Percentiles rank a stretch among this genome's conserved stretches.
Evolutionary conservation across 179 eudicot species (phyloP).

Genomic region (Actinidia arguta): DNA sequence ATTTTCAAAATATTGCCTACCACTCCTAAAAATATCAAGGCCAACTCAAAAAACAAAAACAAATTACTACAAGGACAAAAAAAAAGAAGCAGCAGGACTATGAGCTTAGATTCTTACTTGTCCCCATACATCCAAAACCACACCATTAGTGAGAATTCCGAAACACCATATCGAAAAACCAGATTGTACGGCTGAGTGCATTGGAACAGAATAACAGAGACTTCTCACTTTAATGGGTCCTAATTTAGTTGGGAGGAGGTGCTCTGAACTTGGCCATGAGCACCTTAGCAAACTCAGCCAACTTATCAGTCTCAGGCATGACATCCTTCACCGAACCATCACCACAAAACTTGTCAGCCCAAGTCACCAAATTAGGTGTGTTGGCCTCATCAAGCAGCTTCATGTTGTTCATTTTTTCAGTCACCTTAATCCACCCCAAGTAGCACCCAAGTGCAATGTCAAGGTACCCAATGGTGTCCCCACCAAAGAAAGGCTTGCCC

Average conservation of each 20-base stretch:
- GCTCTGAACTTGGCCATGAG: slow-evolving; percentile 23
- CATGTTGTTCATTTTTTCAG: slow-evolving; percentile 23
- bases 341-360: slow-evolving; percentile 42
- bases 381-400: slow-evolving; percentile 28
- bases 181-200: too few relatives aligned
- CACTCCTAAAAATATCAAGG: too few relatives aligned
- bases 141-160: too few relatives aligned
- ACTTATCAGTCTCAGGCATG: slow-evolving; percentile 48
- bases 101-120: too few relatives aligned
- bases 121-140: too few relatives aligned
- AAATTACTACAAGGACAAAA: too few relatives aligned
- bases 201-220: too few relatives aligned
- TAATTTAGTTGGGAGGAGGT: slow-evolving; percentile 13
- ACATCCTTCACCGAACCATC: slow-evolving; percentile 42
- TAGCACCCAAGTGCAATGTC: slow-evolving; percentile 48
- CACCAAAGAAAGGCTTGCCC: slow-evolving; percentile 46
- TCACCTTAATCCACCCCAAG: slow-evolving; percentile 42
- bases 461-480: slow-evolving; percentile 36
- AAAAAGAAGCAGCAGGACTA: too few relatives aligned
- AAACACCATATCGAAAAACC: too few relatives aligned
- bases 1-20: too few relatives aligned
- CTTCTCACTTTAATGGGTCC: neutral
- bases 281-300: slow-evolving; percentile 35
- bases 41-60: too few relatives aligned
- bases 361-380: slow-evolving; percentile 29